These are phyloP conservation scores for Penicillium riverlandense DNA, from an alignment of 495 filamentous ascomycete species.

Conservation along the genomic window DNA sequence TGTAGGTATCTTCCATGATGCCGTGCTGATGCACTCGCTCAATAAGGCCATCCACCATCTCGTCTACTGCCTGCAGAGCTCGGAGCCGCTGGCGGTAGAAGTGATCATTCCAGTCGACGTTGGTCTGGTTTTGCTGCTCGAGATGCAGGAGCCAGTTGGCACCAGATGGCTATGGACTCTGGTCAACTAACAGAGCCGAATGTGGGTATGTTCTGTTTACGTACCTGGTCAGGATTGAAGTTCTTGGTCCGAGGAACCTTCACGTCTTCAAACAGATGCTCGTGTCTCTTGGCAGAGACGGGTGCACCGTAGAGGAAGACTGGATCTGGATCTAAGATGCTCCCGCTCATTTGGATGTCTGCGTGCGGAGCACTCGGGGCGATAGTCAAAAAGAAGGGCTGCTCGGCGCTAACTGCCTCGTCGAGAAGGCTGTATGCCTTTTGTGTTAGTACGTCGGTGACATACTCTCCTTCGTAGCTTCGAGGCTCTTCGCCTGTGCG, in stretches of 20 bases:
- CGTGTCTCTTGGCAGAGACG: neutral
- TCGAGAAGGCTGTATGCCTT: slow-evolving; percentile 51
- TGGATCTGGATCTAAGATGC: neutral
- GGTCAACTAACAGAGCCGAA: no score
- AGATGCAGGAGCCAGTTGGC: slow-evolving; percentile 51
- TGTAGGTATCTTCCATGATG: slow-evolving; percentile 53
- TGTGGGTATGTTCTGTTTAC: neutral
- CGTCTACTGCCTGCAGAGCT: slow-evolving; percentile 54
- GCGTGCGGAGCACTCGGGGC: slow-evolving; percentile 54
- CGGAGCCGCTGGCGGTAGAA: slow-evolving; percentile 51
- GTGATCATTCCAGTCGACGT: slow-evolving; percentile 52
- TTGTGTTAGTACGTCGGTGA: slow-evolving; percentile 46
- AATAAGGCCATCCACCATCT: slow-evolving; percentile 50
- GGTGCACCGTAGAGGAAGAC: neutral
- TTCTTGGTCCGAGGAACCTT: neutral
- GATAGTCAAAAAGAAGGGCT: slow-evolving; percentile 58
- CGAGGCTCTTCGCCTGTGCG: slow-evolving; percentile 44
- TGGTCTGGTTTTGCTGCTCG: slow-evolving; percentile 34
- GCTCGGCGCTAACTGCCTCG: slow-evolving; percentile 33
- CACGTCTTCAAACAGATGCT: neutral
- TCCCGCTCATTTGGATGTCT: slow-evolving; percentile 30
- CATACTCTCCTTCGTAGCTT: slow-evolving; percentile 41
- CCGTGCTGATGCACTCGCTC: slow-evolving; percentile 31
- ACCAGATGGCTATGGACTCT: slow-evolving; percentile 32
- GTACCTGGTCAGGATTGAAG: neutral